Conservation (phyloP, 140 eudicot species). For the Anethum foeniculum region DNA sequence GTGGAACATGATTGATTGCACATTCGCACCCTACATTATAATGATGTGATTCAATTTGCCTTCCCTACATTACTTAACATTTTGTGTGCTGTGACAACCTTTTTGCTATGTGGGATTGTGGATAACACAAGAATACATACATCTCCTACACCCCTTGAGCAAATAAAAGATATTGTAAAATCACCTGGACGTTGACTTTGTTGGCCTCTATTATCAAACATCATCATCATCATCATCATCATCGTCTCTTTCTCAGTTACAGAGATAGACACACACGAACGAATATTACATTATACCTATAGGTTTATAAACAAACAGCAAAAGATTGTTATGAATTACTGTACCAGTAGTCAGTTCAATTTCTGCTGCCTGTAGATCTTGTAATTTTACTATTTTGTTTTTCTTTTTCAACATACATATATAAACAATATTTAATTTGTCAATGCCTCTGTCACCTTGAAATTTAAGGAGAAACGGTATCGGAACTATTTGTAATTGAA, state of each 20-base stretch:
- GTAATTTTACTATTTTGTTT: no score
- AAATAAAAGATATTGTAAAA: slow-evolving; percentile 24
- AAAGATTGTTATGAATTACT: background rate
- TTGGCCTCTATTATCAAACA: slow-evolving; percentile 8
- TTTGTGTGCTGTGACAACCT: slow-evolving; percentile 9
- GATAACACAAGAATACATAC: background rate
- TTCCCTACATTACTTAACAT: slow-evolving; percentile 23
- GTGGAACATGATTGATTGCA: slow-evolving; percentile 34
- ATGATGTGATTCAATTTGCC: slow-evolving; percentile 26
- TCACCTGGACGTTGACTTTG: slow-evolving; percentile 40
- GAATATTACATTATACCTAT: background rate
- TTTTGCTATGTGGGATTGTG: slow-evolving; percentile 14
- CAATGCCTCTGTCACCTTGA: no score
- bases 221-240: background rate
- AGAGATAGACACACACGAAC: background rate
- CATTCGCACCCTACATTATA: slow-evolving; percentile 31
- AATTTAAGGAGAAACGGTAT: no score
- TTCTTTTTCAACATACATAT: no score
- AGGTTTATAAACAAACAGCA: background rate
- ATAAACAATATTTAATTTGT: no score
- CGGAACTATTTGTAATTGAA: no score
- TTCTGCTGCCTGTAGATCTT: no score
- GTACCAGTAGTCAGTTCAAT: no score
- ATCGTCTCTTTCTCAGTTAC: background rate
- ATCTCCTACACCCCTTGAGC: background rate